Evolutionary conservation across 1,284 basidiomycete genomes (phyloP).

Genomic region (Peniophora sp.): DNA sequence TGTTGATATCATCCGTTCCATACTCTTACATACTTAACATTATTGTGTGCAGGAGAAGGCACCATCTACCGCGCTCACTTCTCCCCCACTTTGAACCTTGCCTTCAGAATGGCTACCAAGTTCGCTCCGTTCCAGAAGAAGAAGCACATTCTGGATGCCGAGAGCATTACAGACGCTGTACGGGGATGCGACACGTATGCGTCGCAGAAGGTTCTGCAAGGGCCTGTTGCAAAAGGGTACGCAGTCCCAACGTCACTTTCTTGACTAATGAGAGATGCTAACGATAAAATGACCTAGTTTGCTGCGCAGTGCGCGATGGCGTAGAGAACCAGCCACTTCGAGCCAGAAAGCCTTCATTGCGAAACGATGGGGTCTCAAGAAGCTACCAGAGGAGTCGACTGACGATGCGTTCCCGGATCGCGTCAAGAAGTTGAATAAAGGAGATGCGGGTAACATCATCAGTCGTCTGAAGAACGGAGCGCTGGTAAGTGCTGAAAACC

Average conservation of each 20-base stretch:
- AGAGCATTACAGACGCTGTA: slow-evolving; percentile 48
- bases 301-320: slow-evolving; percentile 67
- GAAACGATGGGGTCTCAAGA: slow-evolving; percentile 44
- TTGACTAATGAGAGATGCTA: too few species aligned
- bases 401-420: slow-evolving; percentile 16
- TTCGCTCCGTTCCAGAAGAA: slow-evolving; percentile 49
- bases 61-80: slow-evolving; percentile 38
- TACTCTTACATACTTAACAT: neutral
- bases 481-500: slow-evolving; percentile 32
- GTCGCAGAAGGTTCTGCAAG: slow-evolving; percentile 41
- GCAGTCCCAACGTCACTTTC: too few species aligned
- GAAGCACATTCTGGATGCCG: slow-evolving; percentile 45
- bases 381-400: slow-evolving; percentile 6
- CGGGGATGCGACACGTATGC: slow-evolving; percentile 66
- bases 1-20: slow-evolving; percentile 11
- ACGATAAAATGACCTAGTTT: slow-evolving; percentile 48
- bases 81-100: slow-evolving; percentile 42
- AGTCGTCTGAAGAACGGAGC: slow-evolving; percentile 74
- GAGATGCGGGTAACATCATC: slow-evolving; percentile 73
- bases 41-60: slow-evolving; percentile 17
- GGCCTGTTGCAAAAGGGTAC: slow-evolving; percentile 40
- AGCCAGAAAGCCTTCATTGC: slow-evolving; percentile 58
- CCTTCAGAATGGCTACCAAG: slow-evolving; percentile 36
- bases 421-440: slow-evolving; percentile 54
- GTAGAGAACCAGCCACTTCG: slow-evolving; percentile 55